Percentiles rank a stretch among this genome's conserved stretches.
phyloP scores from a whole-genome alignment of 768 basidiomycete species.

The Strobilomyces dryophilus region DNA sequence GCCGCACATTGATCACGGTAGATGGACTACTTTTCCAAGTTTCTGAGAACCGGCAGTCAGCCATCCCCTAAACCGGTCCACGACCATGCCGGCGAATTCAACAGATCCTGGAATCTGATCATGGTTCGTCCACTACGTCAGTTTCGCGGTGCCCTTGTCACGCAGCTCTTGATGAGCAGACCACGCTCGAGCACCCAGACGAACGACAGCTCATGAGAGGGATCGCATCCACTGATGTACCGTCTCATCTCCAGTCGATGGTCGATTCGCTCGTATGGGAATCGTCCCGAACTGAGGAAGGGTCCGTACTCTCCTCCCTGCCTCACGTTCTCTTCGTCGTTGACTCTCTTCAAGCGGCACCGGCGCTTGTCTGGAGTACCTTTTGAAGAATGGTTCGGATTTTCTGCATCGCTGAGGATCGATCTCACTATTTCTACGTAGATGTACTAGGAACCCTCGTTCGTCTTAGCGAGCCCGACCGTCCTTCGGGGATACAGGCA shows the following conservation, averaged over 20 bases:
- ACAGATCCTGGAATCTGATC: slow-evolving; percentile 69
- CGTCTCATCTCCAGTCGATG: slow-evolving; percentile 69
- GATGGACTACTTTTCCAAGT: slow-evolving; percentile 85
- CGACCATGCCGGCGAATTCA: slow-evolving; percentile 72
- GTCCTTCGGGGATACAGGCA: slow-evolving; percentile 86
- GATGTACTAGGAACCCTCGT: slow-evolving; percentile 85
- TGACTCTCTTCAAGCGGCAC: slow-evolving; percentile 54
- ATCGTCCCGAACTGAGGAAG: slow-evolving; percentile 79
- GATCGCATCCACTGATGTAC: slow-evolving; percentile 78
- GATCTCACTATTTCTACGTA: slow-evolving; percentile 25
- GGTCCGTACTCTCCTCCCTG: slow-evolving; percentile 48
- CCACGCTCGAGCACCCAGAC: slow-evolving; percentile 82
- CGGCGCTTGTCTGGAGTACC: slow-evolving; percentile 86
- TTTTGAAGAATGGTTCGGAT: slow-evolving; percentile 76
- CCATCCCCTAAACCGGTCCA: slow-evolving; percentile 45
- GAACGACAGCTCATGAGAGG: slow-evolving; percentile 83
- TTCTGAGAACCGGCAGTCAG: slow-evolving; percentile 46
- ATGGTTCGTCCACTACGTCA: slow-evolving; percentile 44
- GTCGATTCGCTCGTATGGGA: slow-evolving; percentile 86
- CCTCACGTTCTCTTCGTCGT: slow-evolving; percentile 1
- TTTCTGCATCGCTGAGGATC: not conserved
- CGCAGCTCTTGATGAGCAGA: slow-evolving; percentile 39
- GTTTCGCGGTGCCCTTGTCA: not conserved
- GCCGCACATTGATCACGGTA: too few species aligned
- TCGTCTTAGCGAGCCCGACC: slow-evolving; percentile 77